Evolutionary conservation across 106 monocot genomes (phyloP), one percentile per base, ranked within the genome.

Genomic region (Triglochin maritima): DNA sequence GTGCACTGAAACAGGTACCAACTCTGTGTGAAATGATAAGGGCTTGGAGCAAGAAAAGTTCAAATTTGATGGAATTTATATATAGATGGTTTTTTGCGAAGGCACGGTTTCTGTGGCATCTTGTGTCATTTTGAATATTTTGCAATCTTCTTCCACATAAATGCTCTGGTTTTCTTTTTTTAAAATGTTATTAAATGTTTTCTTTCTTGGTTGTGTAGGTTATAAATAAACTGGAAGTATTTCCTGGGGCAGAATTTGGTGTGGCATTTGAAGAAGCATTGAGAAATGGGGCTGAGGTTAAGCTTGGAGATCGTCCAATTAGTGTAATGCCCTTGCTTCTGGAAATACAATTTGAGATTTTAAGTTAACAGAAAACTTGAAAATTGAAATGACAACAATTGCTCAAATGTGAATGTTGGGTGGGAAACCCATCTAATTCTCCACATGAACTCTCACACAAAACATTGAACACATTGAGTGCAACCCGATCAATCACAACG

Each of bases 71-170:
- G 78, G 96, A 90, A 43, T 86, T 96, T 66, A 63, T 96, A 15
- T 96, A 96, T 56, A 77, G 85, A 43, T 96, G 83, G 87, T 96
- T 96, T 77, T 88, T 96, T 78, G 85, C 90, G 4, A 96, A 91
- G 90, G 96, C 49, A 29, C 29, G 71, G n/a, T 63, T 62, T 78
- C 60, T 4, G 17, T 49, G 12, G 48, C 29, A 29, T 29, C 29
- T 29, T 29, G 29, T 29, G 29, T 29, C 29, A 29, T 29, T 29
- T 29, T 29, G 1, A 29, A 29, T 29, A 29, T 1, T 29, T 29
- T 29, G 29, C 29, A 29, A 29, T 29, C 1, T 29, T 29, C 29
- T 29, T 0, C 29, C 29, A 29, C 29, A 29, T 29, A 29, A 29
- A 29, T 29, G 29, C 1, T 29, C 29, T 29, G 29, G 29, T 29